phyloP scores from a whole-genome alignment of 2,329 filamentous ascomycete genomes.

The Clonostachys sp. region DNA sequence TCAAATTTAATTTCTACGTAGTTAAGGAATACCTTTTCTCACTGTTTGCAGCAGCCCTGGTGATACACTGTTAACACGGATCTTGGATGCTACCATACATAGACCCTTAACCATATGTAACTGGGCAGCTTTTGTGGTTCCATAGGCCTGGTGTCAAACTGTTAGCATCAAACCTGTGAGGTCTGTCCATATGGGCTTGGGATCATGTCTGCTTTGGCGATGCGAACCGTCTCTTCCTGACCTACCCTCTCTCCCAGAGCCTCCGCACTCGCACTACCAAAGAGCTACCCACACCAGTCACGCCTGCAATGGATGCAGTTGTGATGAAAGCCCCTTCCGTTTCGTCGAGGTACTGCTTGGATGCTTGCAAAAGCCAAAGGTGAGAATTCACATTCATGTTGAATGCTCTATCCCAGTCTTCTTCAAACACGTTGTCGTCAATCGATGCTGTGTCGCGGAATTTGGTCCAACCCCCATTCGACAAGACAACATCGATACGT shows the following conservation, averaged over 20 bases:
- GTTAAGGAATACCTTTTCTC: conserved; percentile 4
- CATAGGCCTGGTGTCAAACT: conserved; percentile 51
- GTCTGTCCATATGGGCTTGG: too few relatives aligned
- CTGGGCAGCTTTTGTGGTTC: conserved; percentile 72
- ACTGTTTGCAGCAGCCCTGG: conserved; percentile 48
- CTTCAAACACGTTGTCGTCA: conserved; percentile 49
- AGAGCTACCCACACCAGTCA: conserved; percentile 58
- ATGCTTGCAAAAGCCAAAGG: conserved; percentile 53
- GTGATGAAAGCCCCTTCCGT: conserved; percentile 58
- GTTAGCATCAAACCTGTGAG: too few relatives aligned
- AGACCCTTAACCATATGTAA: conserved; percentile 52
- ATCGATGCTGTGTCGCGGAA: conserved; percentile 38
- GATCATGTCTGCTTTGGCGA: too few relatives aligned
- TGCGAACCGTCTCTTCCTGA: too few relatives aligned
- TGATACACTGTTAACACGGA: conserved; percentile 55
- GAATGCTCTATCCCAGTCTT: conserved; percentile 56
- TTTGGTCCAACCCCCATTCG: conserved; percentile 61
- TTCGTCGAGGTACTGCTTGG: conserved; percentile 47
- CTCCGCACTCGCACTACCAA: too few relatives aligned
- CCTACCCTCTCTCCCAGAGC: too few relatives aligned
- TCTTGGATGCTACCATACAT: conserved; percentile 44
- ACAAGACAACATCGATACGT: conserved; percentile 70
- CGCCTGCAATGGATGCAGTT: conserved; percentile 60
- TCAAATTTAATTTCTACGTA: too few relatives aligned
- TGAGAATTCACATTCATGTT: conserved; percentile 61